Evolutionary conservation across 2,329 filamentous ascomycete genomes (phyloP).

Genomic region (Arthrobotrys sphaeroides): DNA sequence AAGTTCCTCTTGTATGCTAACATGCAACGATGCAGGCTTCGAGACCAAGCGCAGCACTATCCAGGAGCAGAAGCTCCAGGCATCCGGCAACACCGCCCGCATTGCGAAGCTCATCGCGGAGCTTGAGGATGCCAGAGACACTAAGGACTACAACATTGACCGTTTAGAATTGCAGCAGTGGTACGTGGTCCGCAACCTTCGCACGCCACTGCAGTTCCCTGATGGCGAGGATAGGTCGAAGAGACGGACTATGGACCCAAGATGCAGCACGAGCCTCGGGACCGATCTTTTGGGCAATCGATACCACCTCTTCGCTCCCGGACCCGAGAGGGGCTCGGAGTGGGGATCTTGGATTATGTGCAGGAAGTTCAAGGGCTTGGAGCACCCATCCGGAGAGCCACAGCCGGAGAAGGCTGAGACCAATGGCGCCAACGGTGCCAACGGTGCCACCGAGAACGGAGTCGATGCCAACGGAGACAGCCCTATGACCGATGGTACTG

Average conservation of each 20-base stretch:
- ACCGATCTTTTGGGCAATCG: conserved; percentile 45
- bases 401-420: conserved; percentile 28
- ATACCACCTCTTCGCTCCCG: conserved; percentile 48
- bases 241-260: conserved; percentile 50
- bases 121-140: conserved; percentile 48
- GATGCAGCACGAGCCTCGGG: conserved; percentile 49
- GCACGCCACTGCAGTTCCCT: conserved; percentile 54
- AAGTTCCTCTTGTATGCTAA: not conserved
- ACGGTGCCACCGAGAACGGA: not conserved
- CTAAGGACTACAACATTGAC: conserved; percentile 53
- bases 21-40: conserved; percentile 45
- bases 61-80: conserved; percentile 28
- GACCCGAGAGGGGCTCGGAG: conserved; percentile 43
- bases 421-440: not conserved
- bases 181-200: conserved; percentile 54
- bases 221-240: conserved; percentile 54
- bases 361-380: conserved; percentile 38
- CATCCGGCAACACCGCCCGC: conserved; percentile 34
- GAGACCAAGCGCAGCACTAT: conserved; percentile 39
- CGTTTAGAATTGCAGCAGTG: conserved; percentile 52
- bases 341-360: conserved; percentile 53
- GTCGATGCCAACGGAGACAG: conserved; percentile 41
- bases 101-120: conserved; percentile 47
- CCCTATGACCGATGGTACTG: conserved; percentile 23
- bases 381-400: conserved; percentile 32